These are phyloP conservation scores for Musa schizocarpa DNA, from an alignment of 176 grass and related monocot species.

Conservation along the genomic window DNA sequence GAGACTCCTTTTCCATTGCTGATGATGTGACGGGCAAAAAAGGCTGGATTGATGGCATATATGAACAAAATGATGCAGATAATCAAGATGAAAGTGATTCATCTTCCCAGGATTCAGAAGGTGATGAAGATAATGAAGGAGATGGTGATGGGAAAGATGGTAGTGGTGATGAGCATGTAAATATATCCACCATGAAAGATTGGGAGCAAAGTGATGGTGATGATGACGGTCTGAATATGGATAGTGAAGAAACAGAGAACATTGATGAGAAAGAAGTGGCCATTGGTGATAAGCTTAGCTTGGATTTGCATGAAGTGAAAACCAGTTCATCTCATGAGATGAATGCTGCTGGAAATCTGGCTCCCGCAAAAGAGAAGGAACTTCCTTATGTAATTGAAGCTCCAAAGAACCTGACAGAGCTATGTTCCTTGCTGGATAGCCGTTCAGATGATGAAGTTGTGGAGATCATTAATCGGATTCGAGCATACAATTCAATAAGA, in stretches of 20 bases:
- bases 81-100: slow-evolving; percentile 33
- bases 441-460: slow-evolving; percentile 64
- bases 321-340: slow-evolving; percentile 20
- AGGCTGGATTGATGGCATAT: slow-evolving; percentile 61
- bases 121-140: slow-evolving; percentile 21
- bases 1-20: slow-evolving; percentile 57
- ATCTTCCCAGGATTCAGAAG: slow-evolving; percentile 43
- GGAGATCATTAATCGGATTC: slow-evolving; percentile 75
- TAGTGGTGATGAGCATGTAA: slow-evolving; percentile 12
- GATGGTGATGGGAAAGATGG: slow-evolving; percentile 15
- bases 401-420: slow-evolving; percentile 53
- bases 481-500: slow-evolving; percentile 83
- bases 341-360: slow-evolving; percentile 29
- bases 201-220: slow-evolving; percentile 30
- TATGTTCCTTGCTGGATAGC: slow-evolving; percentile 67
- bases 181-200: slow-evolving; percentile 8
- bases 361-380: slow-evolving; percentile 19
- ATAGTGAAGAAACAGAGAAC: slow-evolving; percentile 48
- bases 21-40: slow-evolving; percentile 35
- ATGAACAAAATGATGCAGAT: slow-evolving; percentile 42
- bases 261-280: slow-evolving; percentile 35
- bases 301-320: slow-evolving; percentile 17
- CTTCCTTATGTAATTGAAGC: slow-evolving; percentile 94
- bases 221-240: slow-evolving; percentile 38
- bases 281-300: slow-evolving; percentile 19